Evolutionary conservation across 768 basidiomycete species (phyloP).

Genomic region (Obba rivulosa): DNA sequence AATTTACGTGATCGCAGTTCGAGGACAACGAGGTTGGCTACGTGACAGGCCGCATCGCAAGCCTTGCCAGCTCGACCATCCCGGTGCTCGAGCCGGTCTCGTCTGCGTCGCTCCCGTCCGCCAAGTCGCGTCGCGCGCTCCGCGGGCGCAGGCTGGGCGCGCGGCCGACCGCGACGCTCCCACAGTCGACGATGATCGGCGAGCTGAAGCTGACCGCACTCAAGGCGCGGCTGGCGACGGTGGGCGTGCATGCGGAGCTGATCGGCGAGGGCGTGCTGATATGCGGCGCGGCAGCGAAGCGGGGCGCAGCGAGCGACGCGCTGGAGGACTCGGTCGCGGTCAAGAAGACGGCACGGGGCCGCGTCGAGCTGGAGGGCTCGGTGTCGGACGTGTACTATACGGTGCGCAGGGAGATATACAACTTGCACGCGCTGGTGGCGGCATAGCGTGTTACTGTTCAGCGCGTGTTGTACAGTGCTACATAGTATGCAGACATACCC

Average conservation of each 20-base stretch:
- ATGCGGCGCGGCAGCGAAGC: conserved; percentile 61
- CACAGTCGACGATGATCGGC: conserved; percentile 94
- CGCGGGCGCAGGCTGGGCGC: conserved; percentile 51
- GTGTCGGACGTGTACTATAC: conserved; percentile 86
- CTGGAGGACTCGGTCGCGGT: conserved; percentile 78
- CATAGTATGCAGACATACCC: no score
- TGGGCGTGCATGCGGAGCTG: conserved; percentile 86
- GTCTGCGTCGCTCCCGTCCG: conserved; percentile 10
- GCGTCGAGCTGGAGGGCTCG: conserved; percentile 85
- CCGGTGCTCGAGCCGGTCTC: conserved; percentile 75
- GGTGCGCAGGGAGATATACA: conserved; percentile 87
- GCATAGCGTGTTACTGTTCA: conserved; percentile 29
- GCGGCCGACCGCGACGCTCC: conserved; percentile 62
- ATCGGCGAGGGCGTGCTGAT: conserved; percentile 96
- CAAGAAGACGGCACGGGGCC: conserved; percentile 78
- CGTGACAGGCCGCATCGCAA: conserved; percentile 81
- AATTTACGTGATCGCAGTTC: conserved; percentile 49
- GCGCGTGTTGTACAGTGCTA: not conserved
- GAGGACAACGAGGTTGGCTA: conserved; percentile 97
- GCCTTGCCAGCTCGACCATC: conserved; percentile 82
- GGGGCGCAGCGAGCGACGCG: conserved; percentile 34
- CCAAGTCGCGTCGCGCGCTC: conserved; percentile 12
- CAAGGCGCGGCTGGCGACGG: conserved; percentile 68
- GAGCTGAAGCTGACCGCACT: conserved; percentile 90
- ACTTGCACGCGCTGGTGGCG: conserved; percentile 83